phyloP scores from a whole-genome alignment of 2,329 filamentous ascomycete species.

The Pseudocercospora fuligena region DNA sequence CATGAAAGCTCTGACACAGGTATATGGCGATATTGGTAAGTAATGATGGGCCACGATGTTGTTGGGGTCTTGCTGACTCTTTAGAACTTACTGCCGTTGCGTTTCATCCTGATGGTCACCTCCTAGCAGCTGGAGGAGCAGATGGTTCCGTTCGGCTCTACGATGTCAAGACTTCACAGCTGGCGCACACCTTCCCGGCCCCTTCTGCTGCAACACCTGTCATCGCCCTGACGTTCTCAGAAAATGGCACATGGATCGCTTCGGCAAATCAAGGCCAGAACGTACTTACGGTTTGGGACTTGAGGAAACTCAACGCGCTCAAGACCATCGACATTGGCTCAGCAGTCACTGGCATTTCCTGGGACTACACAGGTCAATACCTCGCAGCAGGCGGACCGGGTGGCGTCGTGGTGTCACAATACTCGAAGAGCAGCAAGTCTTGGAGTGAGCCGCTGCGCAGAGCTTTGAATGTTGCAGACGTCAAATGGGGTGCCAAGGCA shows the following conservation, averaged over 20 bases:
- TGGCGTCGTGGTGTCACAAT: constrained; percentile 86
- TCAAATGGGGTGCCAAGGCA: constrained; percentile 78
- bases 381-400: constrained; percentile 79
- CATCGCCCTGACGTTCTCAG: constrained; percentile 81
- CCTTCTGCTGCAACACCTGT: constrained; percentile 64
- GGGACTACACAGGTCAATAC: constrained; percentile 96
- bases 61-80: neutral
- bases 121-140: constrained; percentile 82
- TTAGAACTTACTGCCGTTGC: constrained; percentile 74
- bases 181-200: constrained; percentile 71
- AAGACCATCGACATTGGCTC: constrained; percentile 87
- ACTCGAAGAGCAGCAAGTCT: constrained; percentile 80
- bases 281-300: constrained; percentile 84
- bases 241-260: constrained; percentile 96
- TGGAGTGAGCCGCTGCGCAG: constrained; percentile 87
- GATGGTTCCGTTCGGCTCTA: constrained; percentile 86
- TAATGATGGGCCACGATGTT: constrained; percentile 28
- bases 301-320: constrained; percentile 80
- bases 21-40: constrained; percentile 80
- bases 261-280: constrained; percentile 78
- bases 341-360: constrained; percentile 74
- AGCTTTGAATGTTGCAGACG: constrained; percentile 71
- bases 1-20: constrained; percentile 72
- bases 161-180: constrained; percentile 78
- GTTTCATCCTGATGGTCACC: constrained; percentile 96